Conservation (phyloP, 345 rosid genomes). For the Dovyalis caffra region DNA sequence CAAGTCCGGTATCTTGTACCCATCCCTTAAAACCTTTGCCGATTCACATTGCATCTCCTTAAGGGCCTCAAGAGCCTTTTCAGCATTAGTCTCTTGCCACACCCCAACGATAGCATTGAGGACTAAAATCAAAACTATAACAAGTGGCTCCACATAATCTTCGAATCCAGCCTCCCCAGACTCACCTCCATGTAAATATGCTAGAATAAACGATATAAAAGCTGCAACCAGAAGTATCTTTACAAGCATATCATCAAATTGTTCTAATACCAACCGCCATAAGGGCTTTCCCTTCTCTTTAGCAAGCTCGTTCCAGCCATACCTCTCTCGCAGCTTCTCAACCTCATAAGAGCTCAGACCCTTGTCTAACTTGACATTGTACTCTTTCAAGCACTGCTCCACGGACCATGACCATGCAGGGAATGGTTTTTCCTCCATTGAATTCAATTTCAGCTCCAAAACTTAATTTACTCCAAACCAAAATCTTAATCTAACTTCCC, state of each 20-base stretch:
- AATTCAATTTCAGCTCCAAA: conserved; percentile 18
- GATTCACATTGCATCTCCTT: conserved; percentile 92
- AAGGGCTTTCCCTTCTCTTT: conserved; percentile 85
- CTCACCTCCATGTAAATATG: conserved; percentile 60
- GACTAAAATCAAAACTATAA: conserved; percentile 69
- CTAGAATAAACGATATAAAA: conserved; percentile 73
- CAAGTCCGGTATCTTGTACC: conserved; percentile 51
- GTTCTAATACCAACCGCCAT: conserved; percentile 76
- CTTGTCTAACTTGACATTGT: conserved; percentile 59
- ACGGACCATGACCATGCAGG: conserved; percentile 81
- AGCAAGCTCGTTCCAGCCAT: conserved; percentile 83
- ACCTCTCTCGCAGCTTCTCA: conserved; percentile 55
- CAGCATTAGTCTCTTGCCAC: conserved; percentile 96
- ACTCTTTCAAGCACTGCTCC: conserved; percentile 72
- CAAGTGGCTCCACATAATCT: conserved; percentile 86
- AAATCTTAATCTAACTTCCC: conserved; percentile 1
- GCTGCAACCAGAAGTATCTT: conserved; percentile 90
- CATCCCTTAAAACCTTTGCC: conserved; percentile 72
- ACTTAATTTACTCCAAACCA: conserved; percentile 18
- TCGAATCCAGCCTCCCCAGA: conserved; percentile 53
- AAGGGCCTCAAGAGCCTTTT: conserved; percentile 88
- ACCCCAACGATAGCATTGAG: conserved; percentile 87
- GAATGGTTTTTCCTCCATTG: conserved; percentile 68
- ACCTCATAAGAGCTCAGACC: conserved; percentile 65
- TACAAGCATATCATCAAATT: conserved; percentile 85